These are phyloP conservation scores for Raddia guianensis DNA, from an alignment of 176 grass and related monocot genomes.

Conservation along the genomic window DNA sequence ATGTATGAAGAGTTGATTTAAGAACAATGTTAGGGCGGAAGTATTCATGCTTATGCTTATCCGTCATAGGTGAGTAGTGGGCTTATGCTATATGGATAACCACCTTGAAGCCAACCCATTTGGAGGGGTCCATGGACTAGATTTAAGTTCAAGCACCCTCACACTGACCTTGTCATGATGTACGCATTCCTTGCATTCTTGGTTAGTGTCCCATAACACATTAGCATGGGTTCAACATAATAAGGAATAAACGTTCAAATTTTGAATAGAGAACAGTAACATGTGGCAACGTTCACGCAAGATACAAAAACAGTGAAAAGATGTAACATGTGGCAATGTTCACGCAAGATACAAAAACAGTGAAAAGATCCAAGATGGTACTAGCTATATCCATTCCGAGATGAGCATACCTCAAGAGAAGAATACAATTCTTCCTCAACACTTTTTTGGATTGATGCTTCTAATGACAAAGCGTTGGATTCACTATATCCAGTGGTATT, in stretches of 20 bases:
- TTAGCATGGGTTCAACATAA: constrained; percentile 30
- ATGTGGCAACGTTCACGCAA: background rate
- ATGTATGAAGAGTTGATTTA: constrained; percentile 22
- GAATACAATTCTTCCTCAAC: constrained; percentile 85
- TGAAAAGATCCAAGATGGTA: background rate
- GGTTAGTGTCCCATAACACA: constrained; percentile 19
- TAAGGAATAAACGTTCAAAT: background rate
- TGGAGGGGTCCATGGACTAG: background rate
- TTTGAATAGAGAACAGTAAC: constrained; percentile 31
- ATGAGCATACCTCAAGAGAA: constrained; percentile 77
- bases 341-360: constrained; percentile 22
- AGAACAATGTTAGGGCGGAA: background rate
- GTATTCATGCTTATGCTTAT: constrained; percentile 9
- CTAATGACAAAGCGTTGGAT: constrained; percentile 63
- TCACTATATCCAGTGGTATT: constrained; percentile 69
- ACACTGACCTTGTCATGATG: constrained; percentile 9
- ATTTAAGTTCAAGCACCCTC: constrained; percentile 21
- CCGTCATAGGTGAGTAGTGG: background rate
- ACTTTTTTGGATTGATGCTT: constrained; percentile 93
- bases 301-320: constrained; percentile 13
- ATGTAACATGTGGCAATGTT: too few species aligned
- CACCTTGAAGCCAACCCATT: constrained; percentile 18
- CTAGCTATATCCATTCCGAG: constrained; percentile 23
- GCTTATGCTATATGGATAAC: constrained; percentile 30
- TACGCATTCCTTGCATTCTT: constrained; percentile 4